Evolutionary conservation across 2,329 filamentous ascomycete genomes (phyloP), one percentile per base, ranked within the genome.

Genomic region (Fusarium temperatum): DNA sequence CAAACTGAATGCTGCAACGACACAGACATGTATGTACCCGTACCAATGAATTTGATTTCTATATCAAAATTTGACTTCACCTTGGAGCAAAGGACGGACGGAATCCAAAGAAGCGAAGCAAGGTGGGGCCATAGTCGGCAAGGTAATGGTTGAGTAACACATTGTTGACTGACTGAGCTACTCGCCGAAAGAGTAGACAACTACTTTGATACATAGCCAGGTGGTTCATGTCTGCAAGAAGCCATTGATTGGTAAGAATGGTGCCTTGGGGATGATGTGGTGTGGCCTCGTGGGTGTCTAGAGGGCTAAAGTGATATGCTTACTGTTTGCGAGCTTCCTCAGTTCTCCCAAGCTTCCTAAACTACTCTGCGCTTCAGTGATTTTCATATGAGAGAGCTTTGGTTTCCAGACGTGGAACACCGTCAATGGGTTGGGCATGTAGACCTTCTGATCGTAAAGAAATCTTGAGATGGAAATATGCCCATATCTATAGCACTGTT

Each of bases 91-190:
- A 50, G 11, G 24, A 45, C 26, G 47, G 15, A 35, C 26, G 47
- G 15, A 35, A 12, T 22, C 22, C 35, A 54, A 67, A 64, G 63
- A 42, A 75, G 47, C 65, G 61, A 75, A 75, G 66, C 50, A 39
- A 50, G 59, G 53, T 42, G 72, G 59, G 57, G 53, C 53, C 65
- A 75, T 68, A 45, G 62, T 60, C 57, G 38, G 60, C 67, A 70
- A 75, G 72, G 61, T 75, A 32, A 53, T 38, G 30, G 35, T 28
- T 35, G 41, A 47, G 24, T 44, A 42, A 42, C 50, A 36, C 24
- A 59, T 55, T n/a, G 47, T 66, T 61, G 68, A 47, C 28, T 48
- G 20, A 39, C 48, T 67, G 57, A 72, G 75, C 72, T 78, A 77
- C 72, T 75, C 68, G 65, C 72, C 75, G 64, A 56, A 36, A 39